Evolutionary conservation across 306 rosid genomes (phyloP), one percentile per base, ranked within the genome.

Genomic region (Vigna angularis): DNA sequence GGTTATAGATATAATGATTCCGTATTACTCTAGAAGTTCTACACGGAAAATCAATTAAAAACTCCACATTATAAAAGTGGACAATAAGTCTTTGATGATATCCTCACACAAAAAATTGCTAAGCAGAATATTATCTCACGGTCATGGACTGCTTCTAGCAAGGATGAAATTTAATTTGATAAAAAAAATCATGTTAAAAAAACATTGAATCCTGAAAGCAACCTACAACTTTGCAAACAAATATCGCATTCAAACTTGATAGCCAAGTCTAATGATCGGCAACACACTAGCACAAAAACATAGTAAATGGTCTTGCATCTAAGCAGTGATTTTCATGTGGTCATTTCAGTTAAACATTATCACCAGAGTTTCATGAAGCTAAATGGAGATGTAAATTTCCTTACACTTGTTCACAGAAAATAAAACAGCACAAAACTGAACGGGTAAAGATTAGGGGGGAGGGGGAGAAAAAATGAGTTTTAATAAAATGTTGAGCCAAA

Each of bases 391-490:
- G n/a, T 62, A 69, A 14, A 56, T 79, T 82, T 85, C 77, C 80
- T 66, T 74, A 73, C 80, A 66, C 48, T 70, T 38, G 81, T 74
- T 82, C 70, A 74, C 76, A 42, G 15, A 64, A 58, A 70, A 75
- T 26, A 36, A 70, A 55, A 56, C 22, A 20, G 63, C 59, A 22
- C 66, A 72, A 48, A 36, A 75, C 24, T 6, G 55, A 73, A 79
- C 49, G 28, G 76, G 62, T 55, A 55, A 30, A n/a, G 76, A 64
- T 75, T 71, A 49, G 22, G 65, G 59, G 59, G 57, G 74, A 76
- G 59, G 59, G 50, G 74, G 76, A 4, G 7, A 26, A 69, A 84
- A 82, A 82, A 82, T 82, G 82, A 85, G 82, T 79, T 40, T 85
- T 51, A 71, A 79, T 71, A 14, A 79, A 65, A 52, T 66, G 45